A percentile compares a stretch with the other conserved stretches of the same genome.
Conservation (phyloP, 768 basidiomycete species). For the Rickenella mellea region DNA sequence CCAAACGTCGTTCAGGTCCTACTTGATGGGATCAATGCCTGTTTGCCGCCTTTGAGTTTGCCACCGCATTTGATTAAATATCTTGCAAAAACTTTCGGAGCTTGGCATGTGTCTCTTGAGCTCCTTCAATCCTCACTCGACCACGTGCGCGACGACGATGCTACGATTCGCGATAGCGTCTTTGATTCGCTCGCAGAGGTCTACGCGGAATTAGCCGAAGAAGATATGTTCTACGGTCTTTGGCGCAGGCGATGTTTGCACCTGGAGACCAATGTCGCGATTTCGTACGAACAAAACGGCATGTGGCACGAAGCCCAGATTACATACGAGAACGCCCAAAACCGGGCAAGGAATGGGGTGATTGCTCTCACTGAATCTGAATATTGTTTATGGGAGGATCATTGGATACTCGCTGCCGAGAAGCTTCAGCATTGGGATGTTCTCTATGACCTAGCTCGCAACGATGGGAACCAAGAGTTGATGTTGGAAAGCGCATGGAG, state of each 20-base stretch:
- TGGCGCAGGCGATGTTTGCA: slow-evolving; percentile 90
- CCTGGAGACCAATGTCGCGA: slow-evolving; percentile 77
- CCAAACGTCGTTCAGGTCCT: slow-evolving; percentile 92
- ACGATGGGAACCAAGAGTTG: slow-evolving; percentile 85
- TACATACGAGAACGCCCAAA: slow-evolving; percentile 86
- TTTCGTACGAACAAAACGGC: slow-evolving; percentile 91
- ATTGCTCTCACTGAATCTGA: slow-evolving; percentile 92
- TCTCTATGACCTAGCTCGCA: slow-evolving; percentile 81
- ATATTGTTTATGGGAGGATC: slow-evolving; percentile 98
- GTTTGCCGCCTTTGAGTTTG: slow-evolving; percentile 76
- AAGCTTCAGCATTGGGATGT: slow-evolving; percentile 98
- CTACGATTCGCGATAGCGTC: slow-evolving; percentile 69
- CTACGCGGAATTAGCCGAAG: slow-evolving; percentile 92
- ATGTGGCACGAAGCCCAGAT: slow-evolving; percentile 91
- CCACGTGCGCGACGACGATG: slow-evolving; percentile 70
- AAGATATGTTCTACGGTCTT: slow-evolving; percentile 94
- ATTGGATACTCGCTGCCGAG: slow-evolving; percentile 93
- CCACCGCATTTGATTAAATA: slow-evolving; percentile 96
- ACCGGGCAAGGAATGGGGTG: slow-evolving; percentile 66
- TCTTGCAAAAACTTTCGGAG: slow-evolving; percentile 89
- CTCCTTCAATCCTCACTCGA: slow-evolving; percentile 78
- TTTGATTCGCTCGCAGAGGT: slow-evolving; percentile 89
- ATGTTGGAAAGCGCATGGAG: slow-evolving; percentile 95
- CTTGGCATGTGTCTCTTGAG: slow-evolving; percentile 90
- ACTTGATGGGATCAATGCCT: slow-evolving; percentile 76